Conservation (phyloP, 2,329 filamentous ascomycete species). For the Anthostomella pinea region DNA sequence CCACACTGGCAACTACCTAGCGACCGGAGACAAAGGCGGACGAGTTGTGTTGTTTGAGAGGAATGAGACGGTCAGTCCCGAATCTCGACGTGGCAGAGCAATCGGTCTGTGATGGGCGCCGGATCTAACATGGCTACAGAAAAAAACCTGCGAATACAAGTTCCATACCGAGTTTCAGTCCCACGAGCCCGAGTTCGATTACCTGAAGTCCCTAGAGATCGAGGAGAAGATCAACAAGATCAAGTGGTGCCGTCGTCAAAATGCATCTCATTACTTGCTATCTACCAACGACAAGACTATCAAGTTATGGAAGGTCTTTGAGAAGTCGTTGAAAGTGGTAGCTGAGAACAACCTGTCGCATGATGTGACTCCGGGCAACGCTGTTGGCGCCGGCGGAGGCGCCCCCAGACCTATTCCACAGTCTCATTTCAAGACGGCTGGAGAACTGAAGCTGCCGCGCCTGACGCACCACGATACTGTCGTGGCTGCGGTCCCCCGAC, state of each 20-base stretch:
- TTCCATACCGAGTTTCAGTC: conserved; percentile 99
- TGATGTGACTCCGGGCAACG: conserved; percentile 77
- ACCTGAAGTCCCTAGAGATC: conserved; percentile 97
- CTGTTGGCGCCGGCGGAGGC: conserved; percentile 69
- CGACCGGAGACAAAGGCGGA: conserved; percentile 86
- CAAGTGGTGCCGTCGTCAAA: conserved; percentile 98
- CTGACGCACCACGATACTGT: conserved; percentile 98
- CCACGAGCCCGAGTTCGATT: conserved; percentile 98
- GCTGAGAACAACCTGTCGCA: conserved; percentile 98
- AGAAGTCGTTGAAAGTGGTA: conserved; percentile 98
- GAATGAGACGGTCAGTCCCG: conserved; percentile 80
- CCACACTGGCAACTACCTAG: conserved; percentile 84
- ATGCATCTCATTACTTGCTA: conserved; percentile 95
- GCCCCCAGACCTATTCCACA: conserved; percentile 70
- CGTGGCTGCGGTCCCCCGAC: conserved; percentile 89
- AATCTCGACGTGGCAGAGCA: neutral
- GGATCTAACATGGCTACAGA: conserved; percentile 51
- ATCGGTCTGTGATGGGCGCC: neutral
- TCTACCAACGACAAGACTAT: conserved; percentile 99
- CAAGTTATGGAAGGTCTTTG: conserved; percentile 99
- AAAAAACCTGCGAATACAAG: conserved; percentile 99
- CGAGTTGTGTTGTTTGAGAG: conserved; percentile 84
- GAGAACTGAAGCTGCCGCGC: conserved; percentile 87
- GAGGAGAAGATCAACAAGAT: conserved; percentile 99
- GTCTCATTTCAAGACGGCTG: conserved; percentile 73